A percentile compares a stretch with the other conserved stretches of the same genome.
Conservation (phyloP, 1,284 basidiomycete species). For the Heterobasidion annosum region DNA sequence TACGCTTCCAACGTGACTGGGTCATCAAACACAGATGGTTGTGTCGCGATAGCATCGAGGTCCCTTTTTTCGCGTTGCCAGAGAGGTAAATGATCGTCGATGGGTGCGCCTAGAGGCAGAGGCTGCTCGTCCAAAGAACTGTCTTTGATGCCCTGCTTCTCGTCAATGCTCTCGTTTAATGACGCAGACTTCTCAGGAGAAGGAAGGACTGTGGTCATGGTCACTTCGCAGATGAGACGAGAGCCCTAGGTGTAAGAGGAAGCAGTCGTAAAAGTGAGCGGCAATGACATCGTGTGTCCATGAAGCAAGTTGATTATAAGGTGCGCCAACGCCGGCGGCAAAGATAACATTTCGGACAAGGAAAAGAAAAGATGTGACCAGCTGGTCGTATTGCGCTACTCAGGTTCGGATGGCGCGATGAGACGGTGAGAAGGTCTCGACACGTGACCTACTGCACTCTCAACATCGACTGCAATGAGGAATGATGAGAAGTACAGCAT, state of each 20-base stretch:
- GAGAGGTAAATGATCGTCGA: conserved; percentile 10
- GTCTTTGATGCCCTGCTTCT: background rate
- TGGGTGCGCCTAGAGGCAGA: conserved; percentile 17
- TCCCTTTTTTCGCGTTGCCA: conserved; percentile 4
- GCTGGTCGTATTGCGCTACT: background rate
- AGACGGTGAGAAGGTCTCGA: conserved; percentile 4
- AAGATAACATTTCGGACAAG: background rate
- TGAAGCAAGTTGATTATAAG: too few relatives aligned
- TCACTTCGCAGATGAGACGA: background rate
- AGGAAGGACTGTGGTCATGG: background rate
- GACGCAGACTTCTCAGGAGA: background rate
- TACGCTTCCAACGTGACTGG: conserved; percentile 42
- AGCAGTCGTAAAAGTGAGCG: background rate
- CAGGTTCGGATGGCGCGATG: conserved; percentile 1
- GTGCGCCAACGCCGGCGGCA: background rate
- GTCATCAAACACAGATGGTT: conserved; percentile 33
- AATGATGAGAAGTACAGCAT: background rate
- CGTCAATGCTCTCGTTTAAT: background rate
- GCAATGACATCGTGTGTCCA: background rate
- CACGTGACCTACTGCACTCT: background rate
- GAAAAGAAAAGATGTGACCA: background rate
- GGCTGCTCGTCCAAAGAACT: conserved; percentile 9
- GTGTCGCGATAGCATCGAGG: conserved; percentile 22
- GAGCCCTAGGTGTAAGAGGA: background rate
- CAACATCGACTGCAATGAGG: too few relatives aligned